These are phyloP conservation scores for Aspergillus sojae DNA, from an alignment of 2,329 filamentous ascomycete species.

Conservation along the genomic window DNA sequence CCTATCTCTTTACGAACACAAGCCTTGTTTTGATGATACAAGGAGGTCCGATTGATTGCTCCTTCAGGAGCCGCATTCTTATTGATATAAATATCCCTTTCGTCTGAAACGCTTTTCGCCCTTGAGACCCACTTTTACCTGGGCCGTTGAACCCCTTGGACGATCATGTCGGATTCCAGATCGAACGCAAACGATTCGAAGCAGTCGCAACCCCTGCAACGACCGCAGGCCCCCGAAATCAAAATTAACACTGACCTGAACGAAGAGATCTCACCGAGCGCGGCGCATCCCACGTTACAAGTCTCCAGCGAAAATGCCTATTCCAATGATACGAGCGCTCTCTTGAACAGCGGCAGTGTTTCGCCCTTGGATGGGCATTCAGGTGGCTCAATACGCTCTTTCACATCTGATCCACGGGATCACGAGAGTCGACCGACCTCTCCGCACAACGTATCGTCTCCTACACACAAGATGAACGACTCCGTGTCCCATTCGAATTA, in stretches of 20 bases:
- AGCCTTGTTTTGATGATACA: conserved; percentile 15
- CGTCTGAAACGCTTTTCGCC: conserved; percentile 6
- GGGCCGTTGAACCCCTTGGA: conserved; percentile 14
- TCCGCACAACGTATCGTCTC: conserved; percentile 69
- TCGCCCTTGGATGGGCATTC: conserved; percentile 55
- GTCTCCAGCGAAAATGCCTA: conserved; percentile 41
- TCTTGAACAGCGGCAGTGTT: conserved; percentile 34
- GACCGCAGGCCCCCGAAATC: conserved; percentile 56
- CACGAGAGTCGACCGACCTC: conserved; percentile 64
- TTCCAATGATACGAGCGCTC: conserved; percentile 30
- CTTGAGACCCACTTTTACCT: conserved; percentile 15
- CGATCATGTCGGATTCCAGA: conserved; percentile 36
- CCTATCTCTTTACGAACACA: neutral
- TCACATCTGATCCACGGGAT: conserved; percentile 58
- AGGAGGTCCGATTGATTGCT: conserved; percentile 16
- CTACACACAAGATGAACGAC: conserved; percentile 56
- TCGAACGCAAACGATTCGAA: conserved; percentile 30
- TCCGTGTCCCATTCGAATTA: conserved; percentile 56
- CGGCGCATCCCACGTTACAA: conserved; percentile 39
- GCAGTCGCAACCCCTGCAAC: conserved; percentile 37
- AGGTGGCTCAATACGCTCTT: conserved; percentile 55
- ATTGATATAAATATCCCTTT: conserved; percentile 23
- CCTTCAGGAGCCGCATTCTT: conserved; percentile 26
- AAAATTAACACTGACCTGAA: conserved; percentile 54
- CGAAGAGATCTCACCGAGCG: conserved; percentile 38